Evolutionary conservation across 805 yeast species (phyloP).

Genomic region (Grigorovia jiainica): DNA sequence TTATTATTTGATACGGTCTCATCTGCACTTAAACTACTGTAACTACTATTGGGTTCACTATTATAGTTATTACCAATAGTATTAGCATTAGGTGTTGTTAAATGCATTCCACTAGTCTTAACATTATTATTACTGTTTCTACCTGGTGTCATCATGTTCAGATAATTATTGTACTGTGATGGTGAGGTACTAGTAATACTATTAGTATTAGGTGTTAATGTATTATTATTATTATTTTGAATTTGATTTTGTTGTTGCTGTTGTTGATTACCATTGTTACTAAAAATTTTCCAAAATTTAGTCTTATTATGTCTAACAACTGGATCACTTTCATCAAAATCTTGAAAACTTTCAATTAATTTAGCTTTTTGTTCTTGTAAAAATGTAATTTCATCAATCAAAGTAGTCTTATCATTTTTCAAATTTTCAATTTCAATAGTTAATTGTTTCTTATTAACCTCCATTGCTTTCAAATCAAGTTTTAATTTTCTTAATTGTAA

Average conservation of each 20-base stretch:
- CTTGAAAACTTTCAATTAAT: not conserved
- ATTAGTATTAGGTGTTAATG: not conserved
- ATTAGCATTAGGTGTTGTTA: not conserved
- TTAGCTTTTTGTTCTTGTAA: slow-evolving; percentile 14
- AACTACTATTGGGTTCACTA: not conserved
- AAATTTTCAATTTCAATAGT: slow-evolving; percentile 45
- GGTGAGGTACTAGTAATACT: slow-evolving; percentile 3
- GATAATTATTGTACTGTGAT: slow-evolving; percentile 2
- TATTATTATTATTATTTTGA: not conserved
- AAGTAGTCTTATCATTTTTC: slow-evolving; percentile 35
- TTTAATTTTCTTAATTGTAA: slow-evolving; percentile 34
- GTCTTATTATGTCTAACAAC: slow-evolving; percentile 11
- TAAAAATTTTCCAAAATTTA: slow-evolving; percentile 28
- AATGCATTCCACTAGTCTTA: not conserved
- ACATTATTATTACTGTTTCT: not conserved
- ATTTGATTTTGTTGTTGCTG: slow-evolving; percentile 1
- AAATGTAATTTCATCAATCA: slow-evolving; percentile 37
- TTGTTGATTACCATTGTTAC: slow-evolving; percentile 2
- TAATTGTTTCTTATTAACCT: slow-evolving; percentile 35
- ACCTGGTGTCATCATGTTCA: too few species aligned
- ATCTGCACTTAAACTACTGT: not conserved
- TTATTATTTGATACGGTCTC: not conserved
- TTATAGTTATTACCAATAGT: too few species aligned
- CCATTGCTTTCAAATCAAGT: slow-evolving; percentile 33
- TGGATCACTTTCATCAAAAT: slow-evolving; percentile 2